Conservation (phyloP, 352 stramenopile species). For the Globisporangium carolinianum region DNA sequence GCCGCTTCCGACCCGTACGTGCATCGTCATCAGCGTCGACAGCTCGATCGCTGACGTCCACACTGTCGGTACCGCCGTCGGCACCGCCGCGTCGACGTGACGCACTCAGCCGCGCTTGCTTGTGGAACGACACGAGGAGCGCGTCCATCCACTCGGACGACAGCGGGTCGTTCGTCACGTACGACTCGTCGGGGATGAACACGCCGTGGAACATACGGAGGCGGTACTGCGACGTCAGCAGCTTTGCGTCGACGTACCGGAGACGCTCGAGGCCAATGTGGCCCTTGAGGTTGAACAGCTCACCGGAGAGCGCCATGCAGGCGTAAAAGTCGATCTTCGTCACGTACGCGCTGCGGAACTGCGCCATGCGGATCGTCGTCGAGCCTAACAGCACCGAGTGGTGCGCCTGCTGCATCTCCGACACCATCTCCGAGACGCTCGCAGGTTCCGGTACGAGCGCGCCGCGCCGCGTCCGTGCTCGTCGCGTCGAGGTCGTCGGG, state of each 20-base stretch:
- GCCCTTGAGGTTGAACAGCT: constrained; percentile 82
- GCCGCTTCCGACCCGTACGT: neutral
- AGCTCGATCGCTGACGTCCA: no score
- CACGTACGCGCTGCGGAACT: constrained; percentile 79
- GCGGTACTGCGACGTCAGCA: constrained; percentile 54
- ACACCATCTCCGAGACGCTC: constrained; percentile 28
- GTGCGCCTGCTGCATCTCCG: constrained; percentile 23
- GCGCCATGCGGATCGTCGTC: constrained; percentile 70
- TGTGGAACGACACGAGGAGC: constrained; percentile 32
- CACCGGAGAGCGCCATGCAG: constrained; percentile 68
- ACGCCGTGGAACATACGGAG: constrained; percentile 62
- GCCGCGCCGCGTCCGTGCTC: constrained; percentile 27
- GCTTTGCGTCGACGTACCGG: constrained; percentile 63
- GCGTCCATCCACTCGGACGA: constrained; percentile 80
- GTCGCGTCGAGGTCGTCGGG: constrained; percentile 16
- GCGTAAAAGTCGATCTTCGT: constrained; percentile 84
- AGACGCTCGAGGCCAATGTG: constrained; percentile 75
- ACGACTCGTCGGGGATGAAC: constrained; percentile 64
- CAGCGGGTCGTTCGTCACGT: constrained; percentile 52
- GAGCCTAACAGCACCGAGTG: constrained; percentile 57
- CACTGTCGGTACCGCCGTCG: neutral
- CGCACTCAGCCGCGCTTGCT: constrained; percentile 11
- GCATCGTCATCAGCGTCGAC: neutral
- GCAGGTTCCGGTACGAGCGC: constrained; percentile 25
- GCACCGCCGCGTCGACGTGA: neutral